A percentile compares a stretch with the other conserved stretches of the same genome.
Conservation (phyloP, 1,284 basidiomycete genomes). For the Moniliophthora roreri region DNA sequence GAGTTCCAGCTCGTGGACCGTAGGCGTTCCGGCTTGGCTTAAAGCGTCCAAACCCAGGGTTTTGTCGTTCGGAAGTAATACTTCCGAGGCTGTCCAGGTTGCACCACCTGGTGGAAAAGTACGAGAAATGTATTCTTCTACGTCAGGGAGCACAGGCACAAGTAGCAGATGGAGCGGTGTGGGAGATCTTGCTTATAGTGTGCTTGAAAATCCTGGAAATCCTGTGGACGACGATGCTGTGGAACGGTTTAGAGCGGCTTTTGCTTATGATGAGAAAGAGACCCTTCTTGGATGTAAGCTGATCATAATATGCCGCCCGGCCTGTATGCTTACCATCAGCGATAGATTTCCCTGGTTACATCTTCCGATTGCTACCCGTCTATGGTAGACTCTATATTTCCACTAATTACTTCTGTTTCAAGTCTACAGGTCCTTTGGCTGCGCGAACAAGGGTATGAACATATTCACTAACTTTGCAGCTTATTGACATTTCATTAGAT, state of each 20-base stretch:
- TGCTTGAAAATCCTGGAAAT: slow-evolving; percentile 68
- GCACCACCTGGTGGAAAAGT: slow-evolving; percentile 28
- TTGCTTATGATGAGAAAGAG: slow-evolving; percentile 87
- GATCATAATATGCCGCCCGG: neutral
- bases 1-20: slow-evolving; percentile 49
- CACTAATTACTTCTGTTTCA: slow-evolving; percentile 88
- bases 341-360: slow-evolving; percentile 86
- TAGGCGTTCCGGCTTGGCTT: slow-evolving; percentile 73
- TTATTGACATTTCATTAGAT: slow-evolving; percentile 54
- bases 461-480: neutral
- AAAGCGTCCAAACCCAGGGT: slow-evolving; percentile 42
- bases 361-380: slow-evolving; percentile 84
- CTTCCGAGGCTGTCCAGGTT: slow-evolving; percentile 21
- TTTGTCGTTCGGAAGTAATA: slow-evolving; percentile 24
- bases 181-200: slow-evolving; percentile 71
- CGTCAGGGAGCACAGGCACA: slow-evolving; percentile 30
- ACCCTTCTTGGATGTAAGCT: slow-evolving; percentile 80
- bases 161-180: slow-evolving; percentile 31
- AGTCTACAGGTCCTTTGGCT: slow-evolving; percentile 74
- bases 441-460: slow-evolving; percentile 72
- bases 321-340: neutral
- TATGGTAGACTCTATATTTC: slow-evolving; percentile 87
- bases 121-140: slow-evolving; percentile 60
- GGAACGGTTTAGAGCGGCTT: slow-evolving; percentile 77
- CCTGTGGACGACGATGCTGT: slow-evolving; percentile 60